Conservation (phyloP, 306 rosid species). For the Datisca glomerata region DNA sequence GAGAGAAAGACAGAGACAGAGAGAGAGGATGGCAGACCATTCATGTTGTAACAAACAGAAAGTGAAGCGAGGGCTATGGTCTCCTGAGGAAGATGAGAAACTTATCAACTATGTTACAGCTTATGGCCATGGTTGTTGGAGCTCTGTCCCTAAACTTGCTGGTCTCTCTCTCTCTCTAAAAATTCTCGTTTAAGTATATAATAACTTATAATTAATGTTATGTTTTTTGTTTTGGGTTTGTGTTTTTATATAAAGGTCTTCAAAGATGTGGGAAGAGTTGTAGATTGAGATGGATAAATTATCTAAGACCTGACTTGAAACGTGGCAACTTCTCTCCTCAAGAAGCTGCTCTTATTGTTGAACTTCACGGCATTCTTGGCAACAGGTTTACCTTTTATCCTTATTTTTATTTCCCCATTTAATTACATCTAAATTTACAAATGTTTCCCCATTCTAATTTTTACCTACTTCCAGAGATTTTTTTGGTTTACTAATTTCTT, state of each 20-base stretch:
- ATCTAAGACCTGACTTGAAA: conserved; percentile 89
- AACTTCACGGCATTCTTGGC: conserved; percentile 87
- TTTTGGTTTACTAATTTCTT: background rate
- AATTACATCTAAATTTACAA: too few relatives aligned
- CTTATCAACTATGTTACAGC: conserved; percentile 79
- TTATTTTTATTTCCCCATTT: background rate
- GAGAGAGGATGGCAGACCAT: conserved; percentile 61
- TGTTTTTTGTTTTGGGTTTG: background rate
- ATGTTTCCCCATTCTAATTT: background rate
- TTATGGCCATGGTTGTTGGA: conserved; percentile 97
- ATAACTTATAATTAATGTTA: background rate
- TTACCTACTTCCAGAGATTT: background rate
- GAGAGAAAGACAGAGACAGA: conserved; percentile 10
- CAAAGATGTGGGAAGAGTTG: conserved; percentile 98
- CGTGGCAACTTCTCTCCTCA: conserved; percentile 90
- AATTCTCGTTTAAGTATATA: background rate
- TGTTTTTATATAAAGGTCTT: conserved; percentile 37
- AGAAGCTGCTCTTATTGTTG: conserved; percentile 87
- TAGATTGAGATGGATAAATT: conserved; percentile 92
- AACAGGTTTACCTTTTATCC: conserved; percentile 39
- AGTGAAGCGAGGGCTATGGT: conserved; percentile 96
- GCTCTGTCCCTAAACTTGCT: conserved; percentile 91
- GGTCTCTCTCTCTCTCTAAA: conserved; percentile 21
- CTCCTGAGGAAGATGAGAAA: conserved; percentile 97
- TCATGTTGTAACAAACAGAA: conserved; percentile 97